Percentiles rank a stretch among this genome's conserved stretches.
Conservation (phyloP, 257 asterid species). For the Plantago ovata region DNA sequence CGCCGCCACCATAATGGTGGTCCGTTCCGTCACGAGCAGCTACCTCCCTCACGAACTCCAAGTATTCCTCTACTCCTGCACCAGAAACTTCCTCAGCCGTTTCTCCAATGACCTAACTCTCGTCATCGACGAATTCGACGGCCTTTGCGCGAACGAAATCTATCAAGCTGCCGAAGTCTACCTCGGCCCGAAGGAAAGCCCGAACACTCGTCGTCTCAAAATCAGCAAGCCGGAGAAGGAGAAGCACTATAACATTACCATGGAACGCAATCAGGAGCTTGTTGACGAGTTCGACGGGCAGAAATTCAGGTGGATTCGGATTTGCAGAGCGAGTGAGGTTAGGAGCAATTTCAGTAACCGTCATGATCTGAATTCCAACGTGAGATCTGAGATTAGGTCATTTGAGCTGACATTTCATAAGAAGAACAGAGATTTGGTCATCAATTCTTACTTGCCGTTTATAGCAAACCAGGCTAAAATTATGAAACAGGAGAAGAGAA, state of each 20-base stretch:
- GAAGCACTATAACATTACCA: no score
- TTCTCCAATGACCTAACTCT: slow-evolving; percentile 46
- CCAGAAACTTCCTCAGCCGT: slow-evolving; percentile 28
- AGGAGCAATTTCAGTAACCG: slow-evolving; percentile 32
- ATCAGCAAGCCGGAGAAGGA: no score
- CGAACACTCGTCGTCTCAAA: slow-evolving; percentile 37
- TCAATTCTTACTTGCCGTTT: slow-evolving; percentile 40
- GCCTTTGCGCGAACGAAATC: slow-evolving; percentile 42
- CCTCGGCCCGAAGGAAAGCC: slow-evolving; percentile 33
- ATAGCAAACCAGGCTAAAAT: slow-evolving; percentile 25
- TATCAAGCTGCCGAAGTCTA: slow-evolving; percentile 51
- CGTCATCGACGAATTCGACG: slow-evolving; percentile 56
- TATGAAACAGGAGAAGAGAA: slow-evolving; percentile 37
- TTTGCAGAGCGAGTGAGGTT: slow-evolving; percentile 16
- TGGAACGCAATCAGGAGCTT: no score
- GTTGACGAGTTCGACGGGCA: slow-evolving; percentile 35
- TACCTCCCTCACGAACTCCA: slow-evolving; percentile 39
- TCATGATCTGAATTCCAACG: slow-evolving; percentile 27
- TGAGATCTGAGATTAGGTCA: no score
- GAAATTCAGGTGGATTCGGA: slow-evolving; percentile 49
- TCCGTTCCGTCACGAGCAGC: slow-evolving; percentile 36
- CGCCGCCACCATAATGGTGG: slow-evolving; percentile 49
- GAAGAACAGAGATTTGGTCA: slow-evolving; percentile 34
- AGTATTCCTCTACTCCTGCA: slow-evolving; percentile 34
- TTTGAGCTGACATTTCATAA: slow-evolving; percentile 58